Evolutionary conservation across 176 grass and related monocot genomes (phyloP), one percentile per base, ranked within the genome.

Genomic region (Raddia guianensis): DNA sequence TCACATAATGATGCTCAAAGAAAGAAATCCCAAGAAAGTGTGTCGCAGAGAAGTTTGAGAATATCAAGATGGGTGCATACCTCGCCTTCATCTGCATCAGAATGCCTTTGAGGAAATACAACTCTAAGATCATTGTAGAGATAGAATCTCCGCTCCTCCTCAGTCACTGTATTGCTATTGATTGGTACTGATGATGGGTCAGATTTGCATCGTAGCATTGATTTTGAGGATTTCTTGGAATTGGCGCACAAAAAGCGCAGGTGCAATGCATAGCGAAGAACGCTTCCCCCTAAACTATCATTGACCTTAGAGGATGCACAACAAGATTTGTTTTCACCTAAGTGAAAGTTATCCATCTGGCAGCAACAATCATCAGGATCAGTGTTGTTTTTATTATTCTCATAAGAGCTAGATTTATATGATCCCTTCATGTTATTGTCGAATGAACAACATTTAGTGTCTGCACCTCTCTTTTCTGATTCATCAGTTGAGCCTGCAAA

Each of bases 81-180:
- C 97, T 93, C 77, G 75, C 96, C 97, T 84, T 99, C 97, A 51
- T 99, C 93, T 82, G 89, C 68, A 89, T 99, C 97, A 1, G 97
- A 93, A 56, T 99, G 97, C 63, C 97, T 84, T 65, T 99, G 97
- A 16, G 97, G 97, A 77, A 99, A 99, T 69, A 99, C 97, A 76
- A 99, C 87, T 80, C 97, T 90, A 75, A 99, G 87, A 89, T 99
- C 97, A 65, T 96, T 96, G 72, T 99, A 99, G 55, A 99, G 68
- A 86, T 91, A 99, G 83, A 93, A 99, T 27, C 77, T 88, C 37
- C 89, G 81, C 47, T 93, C 97, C 42, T 80, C 88, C 72, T 82
- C 79, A 0, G 61, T 40, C 12, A 84, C 79, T 45, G 20, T 2
- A 75, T 68, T 76, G 7, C 33, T 82, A 9, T 40, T 59, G 18